phyloP scores from a whole-genome alignment of 306 rosid genomes.

The Prunus fruticosa region DNA sequence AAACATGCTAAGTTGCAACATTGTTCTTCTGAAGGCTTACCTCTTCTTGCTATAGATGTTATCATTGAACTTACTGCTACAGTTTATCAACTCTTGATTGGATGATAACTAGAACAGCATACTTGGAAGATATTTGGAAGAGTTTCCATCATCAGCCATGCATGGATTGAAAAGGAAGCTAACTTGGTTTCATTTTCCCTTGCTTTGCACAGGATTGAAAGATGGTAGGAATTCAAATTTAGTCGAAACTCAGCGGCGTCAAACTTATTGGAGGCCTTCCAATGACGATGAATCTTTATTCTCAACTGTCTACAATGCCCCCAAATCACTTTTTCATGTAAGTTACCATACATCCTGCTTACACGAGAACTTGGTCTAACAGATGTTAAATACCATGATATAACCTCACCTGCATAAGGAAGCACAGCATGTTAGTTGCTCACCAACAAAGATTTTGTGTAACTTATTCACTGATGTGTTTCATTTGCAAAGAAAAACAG shows the following conservation, averaged over 20 bases:
- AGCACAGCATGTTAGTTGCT: neutral
- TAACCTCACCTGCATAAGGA: neutral
- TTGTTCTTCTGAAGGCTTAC: neutral
- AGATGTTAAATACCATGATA: neutral
- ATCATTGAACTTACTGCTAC: neutral
- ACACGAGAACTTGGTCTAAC: neutral
- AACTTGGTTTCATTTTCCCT: neutral
- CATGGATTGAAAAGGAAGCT: neutral
- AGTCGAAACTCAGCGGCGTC: neutral
- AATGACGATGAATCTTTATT: constrained; percentile 7
- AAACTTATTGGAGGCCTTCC: constrained; percentile 13
- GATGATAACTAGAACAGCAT: neutral
- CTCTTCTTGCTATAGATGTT: too few species aligned
- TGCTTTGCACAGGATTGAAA: constrained; percentile 25
- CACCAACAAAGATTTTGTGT: neutral
- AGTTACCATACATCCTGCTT: neutral
- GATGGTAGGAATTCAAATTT: constrained; percentile 6
- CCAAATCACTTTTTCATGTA: constrained; percentile 18
- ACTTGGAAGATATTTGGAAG: neutral
- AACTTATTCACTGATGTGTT: neutral
- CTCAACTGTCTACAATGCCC: constrained; percentile 2
- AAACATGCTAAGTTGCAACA: neutral
- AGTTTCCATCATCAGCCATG: neutral
- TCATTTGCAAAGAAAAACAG: neutral
- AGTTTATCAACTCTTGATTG: neutral